Evolutionary conservation across 495 filamentous ascomycete species (phyloP), one percentile per base, ranked within the genome.

Genomic region (Astrocystis sublimbata): DNA sequence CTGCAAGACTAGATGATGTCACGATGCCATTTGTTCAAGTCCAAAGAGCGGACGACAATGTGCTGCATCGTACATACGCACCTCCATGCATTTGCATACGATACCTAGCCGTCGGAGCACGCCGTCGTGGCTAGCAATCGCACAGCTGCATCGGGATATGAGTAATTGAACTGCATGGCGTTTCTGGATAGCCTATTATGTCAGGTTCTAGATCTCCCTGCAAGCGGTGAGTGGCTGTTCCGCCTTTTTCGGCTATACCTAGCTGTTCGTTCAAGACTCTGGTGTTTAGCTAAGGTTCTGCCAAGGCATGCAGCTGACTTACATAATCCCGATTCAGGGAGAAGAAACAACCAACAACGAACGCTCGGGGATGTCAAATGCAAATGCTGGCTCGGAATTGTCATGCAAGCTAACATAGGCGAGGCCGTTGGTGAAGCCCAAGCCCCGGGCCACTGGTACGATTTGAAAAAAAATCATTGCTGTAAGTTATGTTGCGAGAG

Each of bases 181-280:
- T n/a, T n/a, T n/a, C n/a, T 51, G 33, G 24, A 57, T 57, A 57
- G 54, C n/a, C 54, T 57, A 57, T 57, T 33, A 45, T 38, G 54
- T 28, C 40, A 33, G 54, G 54, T 41, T 49, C 54, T 43, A 42
- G 54, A 45, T 28, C n/a, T 9, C 38, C 54, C 54, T 38, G 38
- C 35, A 33, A n/a, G 54, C 54, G 54, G 54, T 57, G 54, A 57
- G 35, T 21, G 13, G 36, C 21, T 30, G 13, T 23, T n/a, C 46
- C 46, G 24, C 13, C 21, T 6, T 19, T 38, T 31, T 56, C 38
- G 26, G 54, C 40, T 57, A 57, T 57, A 57, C 38, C 54, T 57
- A 35, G n/a, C 40, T n/a, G n/a, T n/a, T n/a, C n/a, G n/a, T n/a
- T n/a, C n/a, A n/a, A n/a, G n/a, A n/a, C n/a, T n/a, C n/a, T n/a